Evolutionary conservation across 495 filamentous ascomycete species (phyloP).

Genomic region (Penicillium soppii): DNA sequence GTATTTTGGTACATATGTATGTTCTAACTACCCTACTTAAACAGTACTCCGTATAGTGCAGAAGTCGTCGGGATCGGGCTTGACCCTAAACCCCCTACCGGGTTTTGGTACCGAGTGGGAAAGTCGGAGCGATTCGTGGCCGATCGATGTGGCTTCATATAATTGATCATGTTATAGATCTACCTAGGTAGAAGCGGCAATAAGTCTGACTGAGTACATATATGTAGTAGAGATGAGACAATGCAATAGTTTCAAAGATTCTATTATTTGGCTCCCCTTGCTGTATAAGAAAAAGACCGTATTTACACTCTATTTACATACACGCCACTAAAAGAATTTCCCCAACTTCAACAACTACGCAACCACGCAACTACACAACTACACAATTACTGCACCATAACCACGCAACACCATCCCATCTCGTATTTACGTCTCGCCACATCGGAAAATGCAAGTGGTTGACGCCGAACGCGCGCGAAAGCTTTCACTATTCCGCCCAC

Average conservation of each 20-base stretch:
- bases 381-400: no score
- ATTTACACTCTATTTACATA: background rate
- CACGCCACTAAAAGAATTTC: background rate
- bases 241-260: no score
- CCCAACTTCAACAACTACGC: background rate
- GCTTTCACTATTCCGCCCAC: conserved; percentile 48
- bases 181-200: no score
- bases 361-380: no score
- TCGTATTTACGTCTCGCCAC: background rate
- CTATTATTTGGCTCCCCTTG: no score
- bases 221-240: no score
- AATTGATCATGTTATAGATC: no score
- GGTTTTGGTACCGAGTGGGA: conserved; percentile 7
- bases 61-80: background rate
- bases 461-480: conserved; percentile 48
- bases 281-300: background rate
- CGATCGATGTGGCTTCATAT: background rate
- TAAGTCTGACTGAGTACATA: no score
- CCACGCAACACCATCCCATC: no score
- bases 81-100: conserved; percentile 1
- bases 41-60: no score
- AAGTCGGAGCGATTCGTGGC: background rate
- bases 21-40: background rate
- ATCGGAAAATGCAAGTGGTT: conserved; percentile 33
- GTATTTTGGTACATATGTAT: no score